Percentiles rank a stretch among this genome's conserved stretches.
Conservation (phyloP, 2,329 filamentous ascomycete genomes). For the Epicoccum sorghinum region DNA sequence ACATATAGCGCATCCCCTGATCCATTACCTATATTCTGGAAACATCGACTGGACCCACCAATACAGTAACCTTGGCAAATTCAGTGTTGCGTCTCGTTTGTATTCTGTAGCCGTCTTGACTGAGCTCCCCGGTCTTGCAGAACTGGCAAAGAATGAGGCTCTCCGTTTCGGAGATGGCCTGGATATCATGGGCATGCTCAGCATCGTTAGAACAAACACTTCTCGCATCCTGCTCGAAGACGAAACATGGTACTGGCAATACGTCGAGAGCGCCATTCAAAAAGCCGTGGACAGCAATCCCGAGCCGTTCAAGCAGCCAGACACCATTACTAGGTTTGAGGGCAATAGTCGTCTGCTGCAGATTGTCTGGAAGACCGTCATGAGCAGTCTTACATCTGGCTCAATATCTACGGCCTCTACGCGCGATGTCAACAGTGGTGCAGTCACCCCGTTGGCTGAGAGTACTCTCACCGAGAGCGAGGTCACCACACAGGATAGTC, state of each 20-base stretch:
- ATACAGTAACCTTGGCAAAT: neutral
- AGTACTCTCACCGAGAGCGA: constrained; percentile 12
- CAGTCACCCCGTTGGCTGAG: constrained; percentile 4
- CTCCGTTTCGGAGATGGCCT: neutral
- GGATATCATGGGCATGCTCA: constrained; percentile 1
- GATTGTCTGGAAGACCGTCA: constrained; percentile 38
- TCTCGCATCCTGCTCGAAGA: constrained; percentile 3
- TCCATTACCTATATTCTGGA: constrained; percentile 7
- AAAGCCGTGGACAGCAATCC: constrained; percentile 28
- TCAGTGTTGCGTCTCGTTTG: constrained; percentile 27
- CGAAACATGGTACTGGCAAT: constrained; percentile 33
- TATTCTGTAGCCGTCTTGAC: constrained; percentile 38
- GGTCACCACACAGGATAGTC: neutral
- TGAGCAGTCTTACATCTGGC: constrained; percentile 24
- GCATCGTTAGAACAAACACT: neutral
- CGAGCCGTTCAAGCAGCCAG: constrained; percentile 28
- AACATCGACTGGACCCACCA: neutral
- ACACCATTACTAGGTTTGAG: constrained; percentile 34
- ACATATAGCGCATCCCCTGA: neutral
- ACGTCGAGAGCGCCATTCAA: constrained; percentile 29
- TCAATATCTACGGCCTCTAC: neutral
- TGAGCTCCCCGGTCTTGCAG: constrained; percentile 30
- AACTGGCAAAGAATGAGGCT: constrained; percentile 33
- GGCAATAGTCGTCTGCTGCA: constrained; percentile 34
- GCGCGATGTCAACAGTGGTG: neutral